Evolutionary conservation across 805 yeast species (phyloP).

Genomic region (Candida vartiovaarae): DNA sequence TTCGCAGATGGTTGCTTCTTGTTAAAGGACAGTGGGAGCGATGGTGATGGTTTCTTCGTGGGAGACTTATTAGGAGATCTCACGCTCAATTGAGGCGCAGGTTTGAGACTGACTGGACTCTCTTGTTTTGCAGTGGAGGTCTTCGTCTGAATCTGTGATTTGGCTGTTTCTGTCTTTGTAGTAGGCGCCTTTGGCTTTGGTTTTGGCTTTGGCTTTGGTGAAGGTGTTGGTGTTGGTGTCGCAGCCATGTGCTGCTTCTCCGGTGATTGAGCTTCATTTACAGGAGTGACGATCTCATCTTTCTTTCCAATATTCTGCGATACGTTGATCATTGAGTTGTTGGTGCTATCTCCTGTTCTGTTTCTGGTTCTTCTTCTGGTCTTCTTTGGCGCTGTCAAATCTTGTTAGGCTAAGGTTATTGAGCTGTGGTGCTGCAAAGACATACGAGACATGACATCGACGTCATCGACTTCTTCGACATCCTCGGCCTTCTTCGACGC

Average conservation of each 20-base stretch:
- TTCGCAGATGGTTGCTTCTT: conserved; percentile 1
- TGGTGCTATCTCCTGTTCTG: not conserved
- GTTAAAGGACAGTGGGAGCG: not conserved
- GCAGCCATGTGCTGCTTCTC: not conserved
- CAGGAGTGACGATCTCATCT: not conserved
- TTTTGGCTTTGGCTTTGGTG: not conserved
- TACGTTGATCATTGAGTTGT: not conserved
- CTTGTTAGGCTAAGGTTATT: not conserved
- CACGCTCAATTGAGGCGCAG: too few species aligned
- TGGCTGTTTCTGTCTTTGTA: not conserved
- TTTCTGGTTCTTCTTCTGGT: conserved; percentile 1
- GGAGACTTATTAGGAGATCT: too few species aligned
- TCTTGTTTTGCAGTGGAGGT: too few species aligned
- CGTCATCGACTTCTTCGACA: not conserved
- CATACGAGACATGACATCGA: not conserved
- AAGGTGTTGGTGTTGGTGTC: not conserved
- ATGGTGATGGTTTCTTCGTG: not conserved
- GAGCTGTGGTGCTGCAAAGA: not conserved
- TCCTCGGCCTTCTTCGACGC: conserved; percentile 9
- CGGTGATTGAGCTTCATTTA: not conserved
- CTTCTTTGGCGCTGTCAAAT: not conserved
- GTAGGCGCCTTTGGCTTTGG: not conserved
- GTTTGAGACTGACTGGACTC: too few species aligned
- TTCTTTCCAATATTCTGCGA: not conserved
- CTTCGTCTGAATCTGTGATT: too few species aligned